Conservation (phyloP, 164 flowering plant genomes). For the Tinospora cordifolia region DNA sequence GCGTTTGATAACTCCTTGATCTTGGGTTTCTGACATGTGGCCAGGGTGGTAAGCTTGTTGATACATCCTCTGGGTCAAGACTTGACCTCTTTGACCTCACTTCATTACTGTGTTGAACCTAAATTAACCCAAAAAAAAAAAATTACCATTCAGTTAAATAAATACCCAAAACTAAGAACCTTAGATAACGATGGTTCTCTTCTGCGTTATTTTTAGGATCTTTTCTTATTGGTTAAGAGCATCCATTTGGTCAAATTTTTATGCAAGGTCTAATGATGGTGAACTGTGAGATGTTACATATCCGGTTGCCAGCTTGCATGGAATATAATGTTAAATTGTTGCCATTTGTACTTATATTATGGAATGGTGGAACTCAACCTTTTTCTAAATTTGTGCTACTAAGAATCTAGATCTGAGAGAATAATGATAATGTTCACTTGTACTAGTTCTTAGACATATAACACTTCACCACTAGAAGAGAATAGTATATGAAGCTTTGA, state of each 20-base stretch:
- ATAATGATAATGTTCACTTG: too few species aligned
- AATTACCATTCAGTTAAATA: neutral
- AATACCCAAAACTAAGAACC: neutral
- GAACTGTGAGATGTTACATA: too few species aligned
- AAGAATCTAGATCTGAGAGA: too few species aligned
- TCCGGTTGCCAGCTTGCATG: neutral
- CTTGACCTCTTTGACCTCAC: slow-evolving; percentile 46
- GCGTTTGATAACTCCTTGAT: slow-evolving; percentile 52
- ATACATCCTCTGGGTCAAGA: slow-evolving; percentile 62
- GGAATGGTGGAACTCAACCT: neutral
- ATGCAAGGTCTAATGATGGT: neutral
- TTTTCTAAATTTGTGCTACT: neutral
- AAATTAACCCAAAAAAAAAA: neutral
- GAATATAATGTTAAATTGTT: neutral
- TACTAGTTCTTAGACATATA: too few species aligned
- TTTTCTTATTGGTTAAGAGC: neutral
- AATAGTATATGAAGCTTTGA: too few species aligned
- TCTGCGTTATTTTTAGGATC: neutral
- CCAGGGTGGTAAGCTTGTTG: slow-evolving; percentile 65
- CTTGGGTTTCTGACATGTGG: slow-evolving; percentile 47
- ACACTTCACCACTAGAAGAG: too few species aligned
- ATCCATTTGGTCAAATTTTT: neutral
- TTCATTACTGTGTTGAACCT: slow-evolving; percentile 40
- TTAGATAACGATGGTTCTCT: neutral
- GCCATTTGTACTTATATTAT: neutral